phyloP scores from a whole-genome alignment of 2,329 filamentous ascomycete species.

The Raffaelea ambrosiae region DNA sequence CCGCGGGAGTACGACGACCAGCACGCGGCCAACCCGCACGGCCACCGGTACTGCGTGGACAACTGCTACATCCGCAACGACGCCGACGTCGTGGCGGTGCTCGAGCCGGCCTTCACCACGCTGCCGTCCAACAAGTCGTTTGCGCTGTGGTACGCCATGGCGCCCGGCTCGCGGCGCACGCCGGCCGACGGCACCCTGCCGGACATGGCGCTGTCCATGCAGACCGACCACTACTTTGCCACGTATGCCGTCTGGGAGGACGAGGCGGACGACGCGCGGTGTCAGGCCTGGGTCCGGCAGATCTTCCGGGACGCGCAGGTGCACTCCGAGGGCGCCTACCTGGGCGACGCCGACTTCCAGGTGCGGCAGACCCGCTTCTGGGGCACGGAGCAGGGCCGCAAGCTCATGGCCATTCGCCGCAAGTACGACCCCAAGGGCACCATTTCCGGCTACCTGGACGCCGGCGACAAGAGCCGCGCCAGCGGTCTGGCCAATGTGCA shows the following conservation, averaged over 20 bases:
- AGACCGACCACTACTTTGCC: conserved; percentile 48
- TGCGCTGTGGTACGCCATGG: conserved; percentile 42
- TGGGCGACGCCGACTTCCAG: conserved; percentile 47
- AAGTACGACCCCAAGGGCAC: conserved; percentile 9
- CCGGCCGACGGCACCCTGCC: conserved; percentile 18
- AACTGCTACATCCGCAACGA: conserved; percentile 42
- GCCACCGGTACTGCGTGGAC: conserved; percentile 39
- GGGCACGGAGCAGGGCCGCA: conserved; percentile 23
- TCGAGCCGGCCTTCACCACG: conserved; percentile 37
- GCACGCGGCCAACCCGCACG: conserved; percentile 34
- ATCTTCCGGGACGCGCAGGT: conserved; percentile 29
- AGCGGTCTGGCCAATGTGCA: conserved; percentile 8
- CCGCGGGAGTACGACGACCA: conserved; percentile 33
- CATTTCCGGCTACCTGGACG: conserved; percentile 10
- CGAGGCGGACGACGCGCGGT: conserved; percentile 32
- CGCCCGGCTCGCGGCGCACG: conserved; percentile 32
- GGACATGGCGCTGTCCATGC: conserved; percentile 46
- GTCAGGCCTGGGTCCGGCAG: conserved; percentile 33
- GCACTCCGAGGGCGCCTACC: conserved; percentile 38
- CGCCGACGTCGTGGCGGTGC: conserved; percentile 31
- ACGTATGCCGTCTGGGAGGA: conserved; percentile 43
- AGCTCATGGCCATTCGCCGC: conserved; percentile 7
- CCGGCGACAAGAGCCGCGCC: conserved; percentile 6
- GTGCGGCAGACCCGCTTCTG: conserved; percentile 37
- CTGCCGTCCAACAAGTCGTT: conserved; percentile 36